phyloP scores from a whole-genome alignment of 345 rosid species.

The Camelina neglecta region DNA sequence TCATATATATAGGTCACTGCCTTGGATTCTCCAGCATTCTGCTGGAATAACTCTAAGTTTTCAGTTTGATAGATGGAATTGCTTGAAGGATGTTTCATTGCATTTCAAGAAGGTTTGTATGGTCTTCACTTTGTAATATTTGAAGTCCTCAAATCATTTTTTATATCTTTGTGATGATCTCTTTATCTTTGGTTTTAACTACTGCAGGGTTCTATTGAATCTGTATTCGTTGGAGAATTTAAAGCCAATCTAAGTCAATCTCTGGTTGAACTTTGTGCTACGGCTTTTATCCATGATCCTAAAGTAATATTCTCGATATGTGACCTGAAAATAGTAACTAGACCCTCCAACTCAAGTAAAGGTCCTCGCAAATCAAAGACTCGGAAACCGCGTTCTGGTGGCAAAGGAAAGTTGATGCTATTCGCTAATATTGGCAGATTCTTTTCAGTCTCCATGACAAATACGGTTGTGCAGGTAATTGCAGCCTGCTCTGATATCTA shows the following conservation, averaged over 20 bases:
- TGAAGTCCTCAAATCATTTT: not conserved
- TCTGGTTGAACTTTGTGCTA: slow-evolving; percentile 81
- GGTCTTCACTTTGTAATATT: not conserved
- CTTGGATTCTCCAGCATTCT: slow-evolving; percentile 68
- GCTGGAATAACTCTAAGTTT: slow-evolving; percentile 75
- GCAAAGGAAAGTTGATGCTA: slow-evolving; percentile 88
- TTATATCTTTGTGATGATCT: not conserved
- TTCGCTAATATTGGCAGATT: slow-evolving; percentile 82
- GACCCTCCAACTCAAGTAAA: slow-evolving; percentile 66
- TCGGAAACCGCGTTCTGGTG: slow-evolving; percentile 54
- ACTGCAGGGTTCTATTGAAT: slow-evolving; percentile 86
- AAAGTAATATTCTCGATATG: slow-evolving; percentile 80
- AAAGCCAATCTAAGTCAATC: slow-evolving; percentile 86
- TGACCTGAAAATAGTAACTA: slow-evolving; percentile 79
- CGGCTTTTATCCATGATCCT: slow-evolving; percentile 79
- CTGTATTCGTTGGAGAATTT: slow-evolving; percentile 79
- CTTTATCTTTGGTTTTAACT: not conserved
- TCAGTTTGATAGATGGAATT: slow-evolving; percentile 86
- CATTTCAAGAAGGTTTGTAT: slow-evolving; percentile 78
- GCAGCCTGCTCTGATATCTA: not conserved
- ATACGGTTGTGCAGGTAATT: slow-evolving; percentile 76
- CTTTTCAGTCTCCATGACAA: slow-evolving; percentile 83
- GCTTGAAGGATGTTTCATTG: slow-evolving; percentile 72
- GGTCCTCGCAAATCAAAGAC: slow-evolving; percentile 58
- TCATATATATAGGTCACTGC: slow-evolving; percentile 56